Conservation (phyloP, 331 rosid species). For the Spiraea crenata region DNA sequence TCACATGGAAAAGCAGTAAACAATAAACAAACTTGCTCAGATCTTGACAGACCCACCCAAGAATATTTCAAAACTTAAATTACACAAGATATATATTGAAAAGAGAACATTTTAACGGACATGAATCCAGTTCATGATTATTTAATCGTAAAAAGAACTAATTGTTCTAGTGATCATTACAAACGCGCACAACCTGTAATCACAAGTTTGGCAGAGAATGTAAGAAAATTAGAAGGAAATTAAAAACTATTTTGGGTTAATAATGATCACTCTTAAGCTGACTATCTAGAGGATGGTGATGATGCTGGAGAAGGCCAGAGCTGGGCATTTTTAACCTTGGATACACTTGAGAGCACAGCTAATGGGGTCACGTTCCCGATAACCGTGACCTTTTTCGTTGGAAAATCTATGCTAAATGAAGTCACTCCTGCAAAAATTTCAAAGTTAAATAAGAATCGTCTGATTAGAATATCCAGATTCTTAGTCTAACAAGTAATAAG, state of each 20-base stretch:
- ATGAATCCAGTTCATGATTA: too few relatives aligned
- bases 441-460: too few relatives aligned
- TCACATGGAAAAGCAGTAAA: constrained; percentile 11
- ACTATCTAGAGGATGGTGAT: constrained; percentile 42
- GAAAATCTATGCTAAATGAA: constrained; percentile 72
- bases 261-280: constrained; percentile 27
- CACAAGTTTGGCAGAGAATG: constrained; percentile 7
- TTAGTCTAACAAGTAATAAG: too few relatives aligned
- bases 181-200: constrained; percentile 1
- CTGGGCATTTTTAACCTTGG: constrained; percentile 85
- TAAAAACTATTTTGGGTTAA: background rate
- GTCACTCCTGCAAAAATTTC: constrained; percentile 52
- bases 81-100: too few relatives aligned
- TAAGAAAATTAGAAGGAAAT: background rate
- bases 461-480: too few relatives aligned
- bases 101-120: constrained; percentile 3
- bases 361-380: constrained; percentile 69
- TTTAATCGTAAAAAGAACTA: too few relatives aligned
- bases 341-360: constrained; percentile 68
- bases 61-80: too few relatives aligned
- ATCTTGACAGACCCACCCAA: constrained; percentile 15
- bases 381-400: constrained; percentile 71
- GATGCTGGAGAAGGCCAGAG: constrained; percentile 60
- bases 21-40: constrained; percentile 10
- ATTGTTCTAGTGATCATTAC: constrained; percentile 5